phyloP scores from a whole-genome alignment of 129 eudicot genomes.

The Tanacetum coccineum region DNA sequence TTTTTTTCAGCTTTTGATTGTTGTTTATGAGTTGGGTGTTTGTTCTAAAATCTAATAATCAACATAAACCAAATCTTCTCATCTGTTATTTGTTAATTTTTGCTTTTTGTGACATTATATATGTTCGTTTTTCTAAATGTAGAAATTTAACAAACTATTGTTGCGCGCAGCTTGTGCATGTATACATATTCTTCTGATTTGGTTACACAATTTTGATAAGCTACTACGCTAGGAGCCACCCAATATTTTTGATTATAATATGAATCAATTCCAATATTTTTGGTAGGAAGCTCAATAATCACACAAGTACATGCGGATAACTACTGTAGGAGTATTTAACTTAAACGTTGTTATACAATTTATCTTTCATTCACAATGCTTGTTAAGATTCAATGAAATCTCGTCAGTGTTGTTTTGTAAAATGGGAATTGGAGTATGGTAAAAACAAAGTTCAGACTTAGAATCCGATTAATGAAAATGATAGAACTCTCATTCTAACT shows the following conservation, averaged over 20 bases:
- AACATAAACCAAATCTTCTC: not conserved
- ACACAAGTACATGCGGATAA: not conserved
- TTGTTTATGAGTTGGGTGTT: conserved; percentile 9
- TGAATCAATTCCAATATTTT: no score
- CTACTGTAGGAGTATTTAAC: not conserved
- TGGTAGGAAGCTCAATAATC: not conserved
- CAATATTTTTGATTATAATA: not conserved
- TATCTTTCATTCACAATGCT: not conserved
- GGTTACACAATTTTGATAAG: no score
- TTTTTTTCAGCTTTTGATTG: conserved; percentile 16
- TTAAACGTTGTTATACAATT: conserved; percentile 2
- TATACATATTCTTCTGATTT: no score
- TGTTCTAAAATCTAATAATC: not conserved
- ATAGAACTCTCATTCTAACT: no score
- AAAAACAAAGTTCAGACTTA: not conserved
- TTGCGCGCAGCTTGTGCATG: no score
- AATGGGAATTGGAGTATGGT: no score
- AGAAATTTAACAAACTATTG: no score
- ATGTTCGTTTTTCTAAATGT: no score
- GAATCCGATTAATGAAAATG: not conserved
- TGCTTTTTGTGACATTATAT: not conserved
- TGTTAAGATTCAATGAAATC: not conserved
- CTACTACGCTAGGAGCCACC: not conserved
- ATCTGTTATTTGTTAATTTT: not conserved
- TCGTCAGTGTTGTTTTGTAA: no score